Evolutionary conservation across 2,329 filamentous ascomycete genomes (phyloP), one percentile per base, ranked within the genome.

Genomic region (Penicillium sp.): DNA sequence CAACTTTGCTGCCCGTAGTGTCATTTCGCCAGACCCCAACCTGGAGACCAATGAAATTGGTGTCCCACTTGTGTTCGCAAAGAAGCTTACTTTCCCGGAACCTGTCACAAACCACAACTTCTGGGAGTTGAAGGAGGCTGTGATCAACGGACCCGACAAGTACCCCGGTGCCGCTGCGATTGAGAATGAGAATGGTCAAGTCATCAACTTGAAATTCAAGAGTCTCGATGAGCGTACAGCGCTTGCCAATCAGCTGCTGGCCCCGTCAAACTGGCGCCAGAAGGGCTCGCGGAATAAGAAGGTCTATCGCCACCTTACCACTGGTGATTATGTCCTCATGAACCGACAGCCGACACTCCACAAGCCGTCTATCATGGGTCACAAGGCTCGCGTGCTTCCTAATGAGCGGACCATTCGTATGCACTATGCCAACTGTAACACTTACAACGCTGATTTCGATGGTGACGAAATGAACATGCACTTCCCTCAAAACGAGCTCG

Each of bases 381-480:
- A 99, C 77, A 86, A 93, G 67, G 95, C 95, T 51, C 86, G 93
- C 58, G 93, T 99, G 6, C 79, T 99, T 19, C 90, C 91, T 0
- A 93, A 92, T 35, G 96, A 99, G 75, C 96, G 96, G 78, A 98
- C 95, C 0, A 93, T 99, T 72, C 92, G 95, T 64, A 98, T 99
- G 93, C 95, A 99, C 79, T 99, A 99, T 77, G 93, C 95, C 68
- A 99, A 99, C 74, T 98, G 95, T 75, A 99, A 99, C 71, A 97
- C 95, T 0, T 99, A 99, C 82, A 99, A 99, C 68, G 95, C 95
- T 31, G 95, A 99, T 82, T 99, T 99, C 71, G 96, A 99, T 70
- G 95, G 95, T 74, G 95, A 99, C 72, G 95, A 99, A 76, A 99
- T 99, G 95, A 99, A 99, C 75, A 96, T 99, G 93, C 95, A 99